phyloP scores from a whole-genome alignment of 805 yeast genomes.

The Sungouiella blattae region DNA sequence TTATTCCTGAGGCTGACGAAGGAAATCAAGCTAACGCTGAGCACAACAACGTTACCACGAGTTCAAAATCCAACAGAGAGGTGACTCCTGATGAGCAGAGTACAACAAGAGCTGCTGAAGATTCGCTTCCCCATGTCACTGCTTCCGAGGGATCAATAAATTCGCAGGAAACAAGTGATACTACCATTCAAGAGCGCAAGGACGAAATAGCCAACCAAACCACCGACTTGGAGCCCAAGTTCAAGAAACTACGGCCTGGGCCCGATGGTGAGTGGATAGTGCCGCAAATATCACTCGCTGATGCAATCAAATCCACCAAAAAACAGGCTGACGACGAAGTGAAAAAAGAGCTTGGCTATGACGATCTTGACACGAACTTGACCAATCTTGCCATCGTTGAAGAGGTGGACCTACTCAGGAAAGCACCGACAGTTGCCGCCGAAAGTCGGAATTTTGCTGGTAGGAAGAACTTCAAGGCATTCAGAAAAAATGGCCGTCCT shows the following conservation, averaged over 20 bases:
- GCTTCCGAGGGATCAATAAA: too few species aligned
- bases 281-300: constrained; percentile 12
- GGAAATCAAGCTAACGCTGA: too few species aligned
- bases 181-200: background rate
- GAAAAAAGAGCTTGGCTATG: constrained; percentile 1
- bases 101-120: too few species aligned
- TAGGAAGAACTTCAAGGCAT: constrained; percentile 15
- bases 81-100: too few species aligned
- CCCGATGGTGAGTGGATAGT: constrained; percentile 2
- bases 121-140: too few species aligned
- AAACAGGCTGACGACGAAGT: constrained; percentile 6
- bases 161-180: too few species aligned
- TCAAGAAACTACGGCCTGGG: background rate
- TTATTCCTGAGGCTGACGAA: too few species aligned
- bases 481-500: constrained; percentile 7
- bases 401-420: constrained; percentile 2
- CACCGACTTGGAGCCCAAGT: background rate
- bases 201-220: too few species aligned
- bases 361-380: background rate
- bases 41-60: too few species aligned
- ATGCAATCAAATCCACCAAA: constrained; percentile 11
- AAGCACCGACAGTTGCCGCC: background rate
- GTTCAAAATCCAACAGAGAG: too few species aligned
- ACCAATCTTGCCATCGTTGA: constrained; percentile 4
- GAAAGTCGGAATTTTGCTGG: constrained; percentile 2